These are phyloP conservation scores for Protomyces inundatus DNA, from an alignment of 1,139 yeast genomes.

Conservation along the genomic window DNA sequence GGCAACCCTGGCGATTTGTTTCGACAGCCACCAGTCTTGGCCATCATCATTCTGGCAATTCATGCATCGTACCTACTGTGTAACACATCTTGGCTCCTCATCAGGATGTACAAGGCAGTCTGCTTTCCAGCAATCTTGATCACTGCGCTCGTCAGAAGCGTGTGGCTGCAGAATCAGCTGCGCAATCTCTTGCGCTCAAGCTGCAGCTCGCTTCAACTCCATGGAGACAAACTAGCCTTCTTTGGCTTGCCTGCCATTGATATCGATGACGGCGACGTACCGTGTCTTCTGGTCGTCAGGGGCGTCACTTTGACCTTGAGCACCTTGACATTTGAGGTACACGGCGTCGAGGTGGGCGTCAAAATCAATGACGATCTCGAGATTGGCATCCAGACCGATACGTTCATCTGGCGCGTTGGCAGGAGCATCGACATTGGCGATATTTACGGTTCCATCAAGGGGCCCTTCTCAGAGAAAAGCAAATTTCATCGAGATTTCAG, in stretches of 20 bases:
- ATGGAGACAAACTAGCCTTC: slow-evolving; percentile 20
- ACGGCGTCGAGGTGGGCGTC: slow-evolving; percentile 22
- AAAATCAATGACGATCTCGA: slow-evolving; percentile 19
- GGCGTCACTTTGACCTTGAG: slow-evolving; percentile 12
- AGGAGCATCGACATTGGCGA: slow-evolving; percentile 17
- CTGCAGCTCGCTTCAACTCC: not conserved
- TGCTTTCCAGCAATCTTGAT: slow-evolving; percentile 7
- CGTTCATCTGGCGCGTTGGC: slow-evolving; percentile 5
- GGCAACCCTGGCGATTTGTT: slow-evolving; percentile 6
- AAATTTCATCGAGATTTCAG: not conserved
- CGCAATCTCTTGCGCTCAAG: not conserved
- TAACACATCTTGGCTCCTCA: slow-evolving; percentile 20
- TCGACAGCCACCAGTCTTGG: not conserved
- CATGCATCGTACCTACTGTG: slow-evolving; percentile 3
- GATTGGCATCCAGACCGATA: slow-evolving; percentile 19
- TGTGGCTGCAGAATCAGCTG: not conserved
- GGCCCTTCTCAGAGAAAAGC: slow-evolving; percentile 3
- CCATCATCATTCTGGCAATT: not conserved
- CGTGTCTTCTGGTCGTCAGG: slow-evolving; percentile 13
- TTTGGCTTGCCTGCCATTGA: slow-evolving; percentile 12
- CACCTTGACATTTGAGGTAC: slow-evolving; percentile 14
- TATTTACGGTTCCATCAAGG: slow-evolving; percentile 12
- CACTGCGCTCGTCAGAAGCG: slow-evolving; percentile 1
- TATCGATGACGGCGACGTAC: slow-evolving; percentile 23
- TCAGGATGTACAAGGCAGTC: not conserved